Evolutionary conservation across 352 stramenopile genomes (phyloP).

Genomic region (Globisporangium canariense): DNA sequence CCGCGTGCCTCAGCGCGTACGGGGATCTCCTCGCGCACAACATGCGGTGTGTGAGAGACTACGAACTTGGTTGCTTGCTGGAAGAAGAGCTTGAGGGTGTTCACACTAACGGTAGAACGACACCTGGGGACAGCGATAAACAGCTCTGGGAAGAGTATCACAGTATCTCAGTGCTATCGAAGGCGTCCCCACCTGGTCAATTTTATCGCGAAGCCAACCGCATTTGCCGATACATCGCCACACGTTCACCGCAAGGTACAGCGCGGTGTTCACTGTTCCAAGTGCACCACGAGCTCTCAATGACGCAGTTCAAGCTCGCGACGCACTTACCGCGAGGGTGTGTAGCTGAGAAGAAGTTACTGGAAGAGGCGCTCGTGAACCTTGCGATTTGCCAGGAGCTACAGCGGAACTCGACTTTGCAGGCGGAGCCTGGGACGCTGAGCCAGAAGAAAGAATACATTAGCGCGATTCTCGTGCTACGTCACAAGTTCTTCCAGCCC

Average conservation of each 20-base stretch:
- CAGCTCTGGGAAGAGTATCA: background rate
- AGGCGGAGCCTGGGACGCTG: background rate
- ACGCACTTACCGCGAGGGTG: constrained; percentile 48
- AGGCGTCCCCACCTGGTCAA: constrained; percentile 33
- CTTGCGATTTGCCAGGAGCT: constrained; percentile 21
- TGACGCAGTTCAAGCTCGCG: constrained; percentile 55
- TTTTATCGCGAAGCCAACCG: constrained; percentile 63
- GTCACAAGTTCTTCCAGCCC: constrained; percentile 57
- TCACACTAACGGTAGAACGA: background rate
- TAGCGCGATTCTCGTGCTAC: constrained; percentile 32
- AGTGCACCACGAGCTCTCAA: constrained; percentile 34
- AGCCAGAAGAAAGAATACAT: constrained; percentile 37
- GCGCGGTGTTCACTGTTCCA: constrained; percentile 20
- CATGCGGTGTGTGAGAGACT: constrained; percentile 34
- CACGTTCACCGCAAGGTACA: constrained; percentile 11
- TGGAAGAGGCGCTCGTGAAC: constrained; percentile 40
- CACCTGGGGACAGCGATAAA: background rate
- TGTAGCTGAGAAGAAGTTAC: constrained; percentile 44
- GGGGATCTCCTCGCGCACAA: constrained; percentile 51
- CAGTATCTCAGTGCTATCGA: constrained; percentile 27
- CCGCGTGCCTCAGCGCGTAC: constrained; percentile 48
- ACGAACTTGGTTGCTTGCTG: constrained; percentile 42
- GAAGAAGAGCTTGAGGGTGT: constrained; percentile 34
- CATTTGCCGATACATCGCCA: constrained; percentile 44
- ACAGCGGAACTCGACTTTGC: background rate